A percentile compares a stretch with the other conserved stretches of the same genome.
Evolutionary conservation across 78 protist species (phyloP).

Genomic region (Dictyostelium discoideum): DNA sequence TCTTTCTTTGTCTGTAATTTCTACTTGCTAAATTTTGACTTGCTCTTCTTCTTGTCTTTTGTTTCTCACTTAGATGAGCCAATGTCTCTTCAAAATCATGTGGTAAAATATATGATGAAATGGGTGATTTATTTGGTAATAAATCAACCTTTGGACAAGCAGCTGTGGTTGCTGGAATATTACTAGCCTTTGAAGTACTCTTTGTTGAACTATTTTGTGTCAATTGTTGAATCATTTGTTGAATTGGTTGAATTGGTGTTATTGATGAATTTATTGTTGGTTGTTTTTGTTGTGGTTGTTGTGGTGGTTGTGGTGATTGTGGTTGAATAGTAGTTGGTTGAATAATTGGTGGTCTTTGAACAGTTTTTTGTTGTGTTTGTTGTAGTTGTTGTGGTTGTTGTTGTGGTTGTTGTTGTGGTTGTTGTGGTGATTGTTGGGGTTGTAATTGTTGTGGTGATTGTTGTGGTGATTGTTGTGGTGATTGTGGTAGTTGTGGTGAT

Average conservation of each 20-base stretch:
- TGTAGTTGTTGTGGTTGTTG: background rate
- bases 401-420: background rate
- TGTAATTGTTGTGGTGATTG: slow-evolving; percentile 14
- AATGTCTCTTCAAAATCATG: slow-evolving; percentile 51
- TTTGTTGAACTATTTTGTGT: slow-evolving; percentile 12
- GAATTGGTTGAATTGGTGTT: slow-evolving; percentile 5
- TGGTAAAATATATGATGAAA: background rate
- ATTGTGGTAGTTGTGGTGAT: background rate
- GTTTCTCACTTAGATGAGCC: slow-evolving; percentile 42
- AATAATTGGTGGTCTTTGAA: background rate
- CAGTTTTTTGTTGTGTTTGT: background rate
- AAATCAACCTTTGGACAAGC: background rate
- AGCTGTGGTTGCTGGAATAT: background rate
- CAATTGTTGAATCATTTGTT: slow-evolving; percentile 30
- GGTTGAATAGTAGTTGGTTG: background rate
- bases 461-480: slow-evolving; percentile 14
- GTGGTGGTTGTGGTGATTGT: background rate
- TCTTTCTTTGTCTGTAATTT: slow-evolving; percentile 75
- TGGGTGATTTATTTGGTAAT: background rate
- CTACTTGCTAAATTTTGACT: slow-evolving; percentile 66
- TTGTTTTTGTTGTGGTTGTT: background rate
- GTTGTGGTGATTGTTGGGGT: background rate
- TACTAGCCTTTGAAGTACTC: background rate
- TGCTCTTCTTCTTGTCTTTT: slow-evolving; percentile 76
- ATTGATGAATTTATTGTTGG: background rate